Evolutionary conservation across 75 land plant genomes (phyloP).

Genomic region (Cryptomeria japonica): DNA sequence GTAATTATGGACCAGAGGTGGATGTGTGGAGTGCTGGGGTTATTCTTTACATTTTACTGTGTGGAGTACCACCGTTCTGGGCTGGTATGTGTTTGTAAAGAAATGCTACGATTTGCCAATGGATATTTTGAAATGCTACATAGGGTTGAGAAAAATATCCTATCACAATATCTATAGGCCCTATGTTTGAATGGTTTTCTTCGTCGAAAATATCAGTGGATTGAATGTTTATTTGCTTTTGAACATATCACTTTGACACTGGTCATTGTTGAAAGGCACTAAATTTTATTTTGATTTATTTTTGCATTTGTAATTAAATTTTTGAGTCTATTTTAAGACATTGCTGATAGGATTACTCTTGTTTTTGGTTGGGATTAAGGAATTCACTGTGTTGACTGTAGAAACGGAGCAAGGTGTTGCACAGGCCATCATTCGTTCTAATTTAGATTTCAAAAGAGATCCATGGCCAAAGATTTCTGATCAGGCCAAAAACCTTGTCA

Average conservation of each 20-base stretch:
- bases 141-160: too few relatives aligned
- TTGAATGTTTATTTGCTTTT: not conserved
- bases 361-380: not conserved
- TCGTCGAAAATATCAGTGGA: not conserved
- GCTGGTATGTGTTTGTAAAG: slow-evolving; percentile 38
- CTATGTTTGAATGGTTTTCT: too few relatives aligned
- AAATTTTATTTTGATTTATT: not conserved
- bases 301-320: not conserved
- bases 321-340: not conserved
- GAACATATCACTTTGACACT: not conserved
- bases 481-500: slow-evolving; percentile 73
- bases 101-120: not conserved
- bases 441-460: slow-evolving; percentile 63
- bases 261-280: not conserved
- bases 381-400: slow-evolving; percentile 15
- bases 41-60: slow-evolving; percentile 75
- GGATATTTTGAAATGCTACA: not conserved
- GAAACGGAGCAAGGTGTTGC: slow-evolving; percentile 93
- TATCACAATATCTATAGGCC: too few relatives aligned
- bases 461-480: slow-evolving; percentile 87
- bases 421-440: slow-evolving; percentile 72
- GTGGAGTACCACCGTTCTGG: slow-evolving; percentile 88
- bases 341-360: not conserved
- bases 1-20: slow-evolving; percentile 77
- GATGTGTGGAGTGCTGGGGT: slow-evolving; percentile 92